Evolutionary conservation across 805 yeast species (phyloP).

Genomic region (Spathaspora sp.): DNA sequence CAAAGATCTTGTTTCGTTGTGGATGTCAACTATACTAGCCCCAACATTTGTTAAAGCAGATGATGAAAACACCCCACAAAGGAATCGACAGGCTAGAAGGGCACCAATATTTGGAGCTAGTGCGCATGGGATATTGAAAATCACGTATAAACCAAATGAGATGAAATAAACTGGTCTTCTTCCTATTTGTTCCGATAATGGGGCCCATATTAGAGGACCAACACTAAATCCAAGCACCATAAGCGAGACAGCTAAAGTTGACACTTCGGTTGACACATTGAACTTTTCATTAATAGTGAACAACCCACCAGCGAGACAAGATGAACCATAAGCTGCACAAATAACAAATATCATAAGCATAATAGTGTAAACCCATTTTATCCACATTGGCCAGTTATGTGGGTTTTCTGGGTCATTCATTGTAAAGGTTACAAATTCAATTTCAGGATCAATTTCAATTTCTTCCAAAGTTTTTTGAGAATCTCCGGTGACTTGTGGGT

Average conservation of each 20-base stretch:
- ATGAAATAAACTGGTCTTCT: slow-evolving; percentile 79
- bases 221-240: slow-evolving; percentile 88
- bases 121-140: slow-evolving; percentile 87
- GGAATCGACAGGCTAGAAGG: slow-evolving; percentile 74
- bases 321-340: slow-evolving; percentile 90
- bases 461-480: slow-evolving; percentile 5
- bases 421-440: slow-evolving; percentile 81
- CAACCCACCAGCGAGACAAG: slow-evolving; percentile 85
- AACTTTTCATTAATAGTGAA: slow-evolving; percentile 62
- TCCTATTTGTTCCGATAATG: slow-evolving; percentile 81
- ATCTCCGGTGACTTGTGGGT: slow-evolving; percentile 40
- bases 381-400: slow-evolving; percentile 65
- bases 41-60: slow-evolving; percentile 86
- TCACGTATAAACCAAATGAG: slow-evolving; percentile 67
- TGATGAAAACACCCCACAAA: slow-evolving; percentile 82
- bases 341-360: slow-evolving; percentile 70
- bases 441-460: slow-evolving; percentile 49
- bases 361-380: slow-evolving; percentile 66
- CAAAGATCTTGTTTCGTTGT: slow-evolving; percentile 75
- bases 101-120: slow-evolving; percentile 79
- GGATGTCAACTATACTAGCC: slow-evolving; percentile 88
- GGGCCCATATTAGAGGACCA: slow-evolving; percentile 90
- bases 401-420: slow-evolving; percentile 87
- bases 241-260: slow-evolving; percentile 74
- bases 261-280: slow-evolving; percentile 72